Percentiles rank a stretch among this genome's conserved stretches.
These are phyloP conservation scores for Cyclotella baltica DNA, from an alignment of 108 stramenopile genomes.

Conservation along the genomic window DNA sequence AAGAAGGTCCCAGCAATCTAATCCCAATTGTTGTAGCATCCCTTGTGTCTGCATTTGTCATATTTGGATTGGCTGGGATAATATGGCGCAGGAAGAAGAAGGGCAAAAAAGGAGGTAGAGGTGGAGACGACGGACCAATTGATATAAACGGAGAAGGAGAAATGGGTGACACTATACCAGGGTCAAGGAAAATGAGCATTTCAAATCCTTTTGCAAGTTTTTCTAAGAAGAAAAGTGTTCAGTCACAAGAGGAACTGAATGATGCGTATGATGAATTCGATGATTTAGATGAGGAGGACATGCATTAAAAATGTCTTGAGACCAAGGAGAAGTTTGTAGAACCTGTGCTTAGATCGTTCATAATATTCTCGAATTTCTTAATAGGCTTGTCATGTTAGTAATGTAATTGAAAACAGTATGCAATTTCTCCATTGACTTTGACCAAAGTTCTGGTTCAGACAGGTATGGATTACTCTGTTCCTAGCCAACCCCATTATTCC, in stretches of 20 bases:
- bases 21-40: constrained; percentile 40
- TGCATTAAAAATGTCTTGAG: too few relatives aligned
- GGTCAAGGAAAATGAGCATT: not conserved
- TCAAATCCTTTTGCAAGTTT: constrained; percentile 1
- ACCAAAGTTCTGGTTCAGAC: too few relatives aligned
- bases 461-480: too few relatives aligned
- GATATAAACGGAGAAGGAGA: too few relatives aligned
- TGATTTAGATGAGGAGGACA: not conserved
- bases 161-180: too few relatives aligned
- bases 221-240: not conserved
- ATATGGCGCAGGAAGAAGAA: constrained; percentile 25
- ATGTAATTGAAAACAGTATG: too few relatives aligned
- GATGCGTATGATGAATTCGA: constrained; percentile 6
- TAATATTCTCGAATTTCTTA: too few relatives aligned
- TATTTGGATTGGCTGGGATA: constrained; percentile 43
- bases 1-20: constrained; percentile 16
- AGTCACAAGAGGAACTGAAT: constrained; percentile 9
- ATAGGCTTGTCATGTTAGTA: not conserved
- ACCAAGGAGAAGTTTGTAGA: too few relatives aligned
- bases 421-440: too few relatives aligned
- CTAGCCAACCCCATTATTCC: too few relatives aligned
- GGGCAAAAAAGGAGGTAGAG: not conserved
- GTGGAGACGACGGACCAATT: not conserved
- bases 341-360: too few relatives aligned
- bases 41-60: constrained; percentile 31